A percentile compares a stretch with the other conserved stretches of the same genome.
phyloP scores from a whole-genome alignment of 2,329 filamentous ascomycete genomes.

The Fusarium proliferatum region DNA sequence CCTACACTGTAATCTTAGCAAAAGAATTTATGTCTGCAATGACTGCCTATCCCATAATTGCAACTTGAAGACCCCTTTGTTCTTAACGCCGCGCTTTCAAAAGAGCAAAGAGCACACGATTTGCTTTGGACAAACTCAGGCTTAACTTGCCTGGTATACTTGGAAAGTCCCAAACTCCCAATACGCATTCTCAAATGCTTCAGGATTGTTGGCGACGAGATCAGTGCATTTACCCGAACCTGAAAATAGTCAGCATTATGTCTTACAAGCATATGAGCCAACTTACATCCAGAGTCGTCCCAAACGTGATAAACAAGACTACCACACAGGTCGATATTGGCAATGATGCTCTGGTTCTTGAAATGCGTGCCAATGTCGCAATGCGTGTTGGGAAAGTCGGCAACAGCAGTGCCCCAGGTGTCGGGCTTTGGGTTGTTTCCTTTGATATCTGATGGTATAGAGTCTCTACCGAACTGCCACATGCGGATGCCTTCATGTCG shows the following conservation, averaged over 20 bases:
- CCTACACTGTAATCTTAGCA: conserved; percentile 19
- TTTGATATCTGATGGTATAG: conserved; percentile 64
- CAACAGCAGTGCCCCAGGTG: conserved; percentile 69
- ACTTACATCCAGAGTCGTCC: conserved; percentile 58
- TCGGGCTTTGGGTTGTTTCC: conserved; percentile 66
- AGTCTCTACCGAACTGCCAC: conserved; percentile 67
- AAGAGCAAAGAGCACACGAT: not conserved
- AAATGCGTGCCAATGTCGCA: conserved; percentile 71
- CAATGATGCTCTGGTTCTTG: conserved; percentile 72
- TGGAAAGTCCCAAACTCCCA: conserved; percentile 73
- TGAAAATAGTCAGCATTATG: conserved; percentile 36
- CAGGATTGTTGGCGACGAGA: conserved; percentile 67
- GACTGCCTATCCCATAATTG: not conserved
- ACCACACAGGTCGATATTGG: conserved; percentile 74
- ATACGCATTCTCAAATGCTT: conserved; percentile 67
- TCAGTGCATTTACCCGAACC: conserved; percentile 67
- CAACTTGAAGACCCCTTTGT: not conserved
- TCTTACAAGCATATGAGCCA: no score
- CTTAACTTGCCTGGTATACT: conserved; percentile 59
- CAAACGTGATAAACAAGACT: conserved; percentile 62
- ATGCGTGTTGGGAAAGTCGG: conserved; percentile 73
- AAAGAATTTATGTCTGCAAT: conserved; percentile 1
- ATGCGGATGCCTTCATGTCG: conserved; percentile 69
- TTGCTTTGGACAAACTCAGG: not conserved
- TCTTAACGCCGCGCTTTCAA: conserved; percentile 42